Evolutionary conservation across 345 rosid genomes (phyloP).

Genomic region (Mallotus nudiflorus): DNA sequence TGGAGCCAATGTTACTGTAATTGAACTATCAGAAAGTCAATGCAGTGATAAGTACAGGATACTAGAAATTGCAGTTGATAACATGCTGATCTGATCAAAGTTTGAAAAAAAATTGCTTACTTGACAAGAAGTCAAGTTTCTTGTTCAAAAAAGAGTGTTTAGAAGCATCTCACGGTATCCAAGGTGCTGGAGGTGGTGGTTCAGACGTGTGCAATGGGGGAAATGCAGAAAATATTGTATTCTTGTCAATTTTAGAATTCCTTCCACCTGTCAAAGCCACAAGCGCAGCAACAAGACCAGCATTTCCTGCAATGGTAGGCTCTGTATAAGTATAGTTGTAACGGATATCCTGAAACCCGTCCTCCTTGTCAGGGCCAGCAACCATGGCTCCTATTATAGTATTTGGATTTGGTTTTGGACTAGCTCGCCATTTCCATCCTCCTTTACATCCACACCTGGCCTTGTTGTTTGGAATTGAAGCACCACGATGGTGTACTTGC

Average conservation of each 20-base stretch:
- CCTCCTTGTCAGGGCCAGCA: conserved; percentile 19
- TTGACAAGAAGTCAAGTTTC: not conserved
- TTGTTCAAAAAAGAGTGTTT: not conserved
- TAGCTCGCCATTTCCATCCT: conserved; percentile 22
- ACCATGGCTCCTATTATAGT: conserved; percentile 26
- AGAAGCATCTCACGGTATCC: conserved; percentile 6
- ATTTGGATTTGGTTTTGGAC: conserved; percentile 22
- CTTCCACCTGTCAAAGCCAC: conserved; percentile 24
- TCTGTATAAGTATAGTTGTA: conserved; percentile 26
- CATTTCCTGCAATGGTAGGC: conserved; percentile 27
- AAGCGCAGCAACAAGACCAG: conserved; percentile 25
- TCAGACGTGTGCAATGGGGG: conserved; percentile 10
- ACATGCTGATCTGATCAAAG: not conserved
- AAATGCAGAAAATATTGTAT: conserved; percentile 21
- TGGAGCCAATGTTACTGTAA: not conserved
- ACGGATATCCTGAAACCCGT: conserved; percentile 22
- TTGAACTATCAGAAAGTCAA: not conserved
- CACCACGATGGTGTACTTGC: conserved; percentile 26
- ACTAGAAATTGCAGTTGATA: not conserved
- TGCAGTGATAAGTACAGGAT: not conserved
- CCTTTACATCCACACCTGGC: conserved; percentile 18
- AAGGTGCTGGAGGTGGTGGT: conserved; percentile 16
- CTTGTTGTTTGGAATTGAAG: conserved; percentile 24
- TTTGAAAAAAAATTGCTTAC: not conserved
- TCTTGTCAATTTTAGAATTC: conserved; percentile 18